phyloP scores from a whole-genome alignment of 2,329 filamentous ascomycete species.

The Coniella vitis region DNA sequence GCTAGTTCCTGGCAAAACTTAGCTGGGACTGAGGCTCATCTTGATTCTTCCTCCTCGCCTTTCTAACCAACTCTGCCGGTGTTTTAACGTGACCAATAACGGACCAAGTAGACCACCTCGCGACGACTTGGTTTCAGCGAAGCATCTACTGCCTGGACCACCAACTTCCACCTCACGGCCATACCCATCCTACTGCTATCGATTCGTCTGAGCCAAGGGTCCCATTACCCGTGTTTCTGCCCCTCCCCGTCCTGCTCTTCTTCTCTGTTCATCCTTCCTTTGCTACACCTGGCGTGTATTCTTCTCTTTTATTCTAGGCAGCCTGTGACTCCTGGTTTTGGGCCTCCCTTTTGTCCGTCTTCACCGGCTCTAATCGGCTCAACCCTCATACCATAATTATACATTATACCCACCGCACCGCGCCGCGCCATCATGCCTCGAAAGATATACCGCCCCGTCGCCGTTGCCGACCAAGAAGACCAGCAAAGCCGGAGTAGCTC shows the following conservation, averaged over 20 bases:
- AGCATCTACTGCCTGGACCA: constrained; percentile 1
- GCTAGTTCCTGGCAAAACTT: neutral
- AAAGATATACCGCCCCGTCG: constrained; percentile 28
- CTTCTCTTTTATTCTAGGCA: constrained; percentile 5
- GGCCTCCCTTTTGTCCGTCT: neutral
- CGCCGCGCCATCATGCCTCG: constrained; percentile 24
- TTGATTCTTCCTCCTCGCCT: neutral
- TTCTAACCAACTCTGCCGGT: no score
- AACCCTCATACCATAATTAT: no score
- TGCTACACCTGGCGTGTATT: constrained; percentile 11
- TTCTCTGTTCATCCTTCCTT: neutral
- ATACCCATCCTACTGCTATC: no score
- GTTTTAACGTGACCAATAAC: no score
- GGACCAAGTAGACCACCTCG: no score
- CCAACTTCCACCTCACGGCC: neutral
- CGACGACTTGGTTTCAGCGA: constrained; percentile 5
- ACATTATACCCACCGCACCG: neutral
- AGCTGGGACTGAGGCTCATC: neutral
- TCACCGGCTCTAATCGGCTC: no score
- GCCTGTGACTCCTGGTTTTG: constrained; percentile 14
- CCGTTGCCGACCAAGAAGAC: constrained; percentile 33
- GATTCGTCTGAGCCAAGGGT: neutral
- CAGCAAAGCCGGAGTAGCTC: constrained; percentile 24
- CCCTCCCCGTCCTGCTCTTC: neutral
- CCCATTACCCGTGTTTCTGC: neutral